A percentile compares a stretch with the other conserved stretches of the same genome.
These are phyloP conservation scores for Tephrocybe sp. DNA, from an alignment of 768 basidiomycete species.

Conservation along the genomic window DNA sequence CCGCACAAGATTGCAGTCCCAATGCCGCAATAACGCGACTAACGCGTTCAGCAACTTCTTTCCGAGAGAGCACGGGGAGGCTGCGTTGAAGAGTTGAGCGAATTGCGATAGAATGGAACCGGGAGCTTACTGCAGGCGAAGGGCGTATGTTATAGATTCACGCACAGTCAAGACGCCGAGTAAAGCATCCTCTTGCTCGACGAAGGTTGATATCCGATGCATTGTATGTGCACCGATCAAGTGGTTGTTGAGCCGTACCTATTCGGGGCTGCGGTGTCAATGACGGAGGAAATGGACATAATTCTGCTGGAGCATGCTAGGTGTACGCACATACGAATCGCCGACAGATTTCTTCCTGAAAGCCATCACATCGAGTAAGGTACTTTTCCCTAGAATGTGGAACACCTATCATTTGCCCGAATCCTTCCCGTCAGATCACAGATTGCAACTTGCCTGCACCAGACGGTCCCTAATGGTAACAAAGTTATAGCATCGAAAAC, in stretches of 20 bases:
- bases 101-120: no score
- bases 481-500: constrained; percentile 1
- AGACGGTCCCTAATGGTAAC: constrained; percentile 37
- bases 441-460: constrained; percentile 34
- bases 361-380: constrained; percentile 45
- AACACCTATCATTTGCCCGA: not conserved
- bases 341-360: constrained; percentile 32
- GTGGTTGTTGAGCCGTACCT: constrained; percentile 35
- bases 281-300: not conserved
- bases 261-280: not conserved
- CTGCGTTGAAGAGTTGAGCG: constrained; percentile 18
- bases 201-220: constrained; percentile 46
- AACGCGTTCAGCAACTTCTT: constrained; percentile 40
- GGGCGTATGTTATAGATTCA: constrained; percentile 54
- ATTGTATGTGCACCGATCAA: constrained; percentile 27
- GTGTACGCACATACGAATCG: constrained; percentile 30
- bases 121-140: constrained; percentile 43
- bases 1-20: constrained; percentile 47
- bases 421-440: no score
- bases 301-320: not conserved
- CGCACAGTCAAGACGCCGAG: constrained; percentile 58
- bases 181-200: constrained; percentile 62
- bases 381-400: constrained; percentile 37
- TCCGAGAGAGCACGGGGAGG: constrained; percentile 35
- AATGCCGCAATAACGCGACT: constrained; percentile 43